Evolutionary conservation across 306 rosid species (phyloP), one percentile per base, ranked within the genome.

Genomic region (Rosa rugosa): DNA sequence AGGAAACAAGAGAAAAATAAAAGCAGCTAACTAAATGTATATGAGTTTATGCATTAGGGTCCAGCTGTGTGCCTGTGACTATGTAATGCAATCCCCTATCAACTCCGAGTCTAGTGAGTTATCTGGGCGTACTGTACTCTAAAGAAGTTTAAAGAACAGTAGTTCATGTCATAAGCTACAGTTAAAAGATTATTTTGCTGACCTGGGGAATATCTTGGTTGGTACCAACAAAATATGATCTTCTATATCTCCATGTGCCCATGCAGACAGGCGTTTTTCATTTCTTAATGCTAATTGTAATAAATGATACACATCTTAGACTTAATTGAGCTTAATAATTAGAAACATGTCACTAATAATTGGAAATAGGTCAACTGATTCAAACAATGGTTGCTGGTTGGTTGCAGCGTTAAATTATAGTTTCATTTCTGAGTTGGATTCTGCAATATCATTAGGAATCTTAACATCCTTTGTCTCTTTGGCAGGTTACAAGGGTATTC

Each of bases 401-500:
- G 54, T 80, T 86, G 82, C 71, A 71, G 40, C 46, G 54, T 1
- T 22, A 36, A 25, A 23, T 66, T 53, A 18, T 38, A 22, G 8
- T 41, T 56, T 38, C 41, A 36, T 45, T 79, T 60, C 27, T 17
- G 53, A 20, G 12, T 14, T 47, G 50, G 4, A 59, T 59, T 14
- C 69, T 27, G 6, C 7, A 17, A 8, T 59, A 49, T 49, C 66
- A 2, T 40, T 25, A 53, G 23, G 13, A 57, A 75, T 8, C 60
- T 75, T 45, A 69, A 38, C 22, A 17, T 59, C 73, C 75, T 34
- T 70, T 45, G 57, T 71, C 72, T 69, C 47, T 73, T 66, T 45
- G 71, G 2, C 83, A 91, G 95, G 86, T 79, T 94, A 75, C 86
- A 73, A 14, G 90, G 84, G 73, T 94, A 86, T 80, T 85, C 88